phyloP scores from a whole-genome alignment of 768 basidiomycete genomes.

The Tricholomella constricta region DNA sequence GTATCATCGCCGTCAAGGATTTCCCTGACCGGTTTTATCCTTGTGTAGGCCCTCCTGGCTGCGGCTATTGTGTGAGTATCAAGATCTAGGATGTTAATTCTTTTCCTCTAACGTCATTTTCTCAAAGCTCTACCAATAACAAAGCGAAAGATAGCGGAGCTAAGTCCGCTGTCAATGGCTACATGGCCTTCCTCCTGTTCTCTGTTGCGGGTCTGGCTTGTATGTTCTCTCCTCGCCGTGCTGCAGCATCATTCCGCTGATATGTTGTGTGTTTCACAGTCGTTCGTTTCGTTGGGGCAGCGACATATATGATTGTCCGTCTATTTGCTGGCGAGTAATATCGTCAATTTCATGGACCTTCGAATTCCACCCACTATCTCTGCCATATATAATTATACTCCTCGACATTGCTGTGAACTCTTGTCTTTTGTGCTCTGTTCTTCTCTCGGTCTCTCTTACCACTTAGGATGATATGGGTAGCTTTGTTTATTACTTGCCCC shows the following conservation, averaged over 20 bases:
- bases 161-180: constrained; percentile 68
- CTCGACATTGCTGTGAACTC: not conserved
- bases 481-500: no score
- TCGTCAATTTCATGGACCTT: not conserved
- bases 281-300: constrained; percentile 81
- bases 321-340: constrained; percentile 85
- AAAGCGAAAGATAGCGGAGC: constrained; percentile 51
- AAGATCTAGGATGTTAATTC: not conserved
- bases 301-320: constrained; percentile 81
- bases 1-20: not conserved
- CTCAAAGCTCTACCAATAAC: constrained; percentile 45
- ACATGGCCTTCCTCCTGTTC: constrained; percentile 87
- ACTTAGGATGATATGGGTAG: no score
- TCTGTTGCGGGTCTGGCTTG: constrained; percentile 87
- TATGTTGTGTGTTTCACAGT: constrained; percentile 46
- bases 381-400: not conserved
- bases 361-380: not conserved
- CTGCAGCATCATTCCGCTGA: not conserved
- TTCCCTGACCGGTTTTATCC: constrained; percentile 12
- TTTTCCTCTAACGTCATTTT: not conserved
- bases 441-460: not conserved
- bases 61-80: constrained; percentile 69
- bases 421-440: not conserved
- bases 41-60: constrained; percentile 61
- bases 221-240: constrained; percentile 43